Base-by-base conservation (phyloP, 73 alveolate species). In the Uronychia setigera region DNA sequence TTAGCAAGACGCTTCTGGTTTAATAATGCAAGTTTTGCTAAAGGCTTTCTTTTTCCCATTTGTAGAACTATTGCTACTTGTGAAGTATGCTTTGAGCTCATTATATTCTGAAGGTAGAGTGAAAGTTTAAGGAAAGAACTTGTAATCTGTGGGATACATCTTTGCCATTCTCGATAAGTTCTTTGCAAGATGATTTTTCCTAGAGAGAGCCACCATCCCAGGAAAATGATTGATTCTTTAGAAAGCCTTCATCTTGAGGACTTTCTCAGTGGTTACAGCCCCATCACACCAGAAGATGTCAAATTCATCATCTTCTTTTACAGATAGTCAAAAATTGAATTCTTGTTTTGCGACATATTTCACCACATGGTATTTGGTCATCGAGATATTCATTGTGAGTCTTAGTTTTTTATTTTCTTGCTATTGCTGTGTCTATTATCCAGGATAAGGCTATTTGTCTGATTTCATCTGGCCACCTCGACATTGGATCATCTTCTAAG, bases 311-410 rank as follows among this genome's bases (percentile, higher is more conserved):
- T 87, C 79, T 30, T 91, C 96, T 27, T 90, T 60, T 59, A 88
- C 30, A 74, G 88, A 60, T 59, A 89, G 80, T 60, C 83, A 19
- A 83, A 85, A 74, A 59, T 89, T 89, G 80, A 87, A 92, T 29
- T 87, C 80, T 29, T 92, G 88, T 59, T 80, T 92, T 0, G 93
- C 97, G 13, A 92, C 97, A 92, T 88, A 92, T 32, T 91, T 77
- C 0, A 92, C 97, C 29, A 92, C 97, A 75, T 80, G 85, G 88
- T 92, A 92, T 78, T 92, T 83, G 26, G 97, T 92, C 78, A 89
- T 86, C 32, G 92, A 83, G 59, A 91, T 89, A 81, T 91, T 91
- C 91, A 91, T 86, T 19, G 81, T 34, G n/a, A 91, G 76, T 5
- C 87, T 79, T 58, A 80, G 85, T n/a, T n/a, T n/a, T n/a, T n/a